Conservation (phyloP, 2,329 filamentous ascomycete species). For the Chaetomiaceae sp. region DNA sequence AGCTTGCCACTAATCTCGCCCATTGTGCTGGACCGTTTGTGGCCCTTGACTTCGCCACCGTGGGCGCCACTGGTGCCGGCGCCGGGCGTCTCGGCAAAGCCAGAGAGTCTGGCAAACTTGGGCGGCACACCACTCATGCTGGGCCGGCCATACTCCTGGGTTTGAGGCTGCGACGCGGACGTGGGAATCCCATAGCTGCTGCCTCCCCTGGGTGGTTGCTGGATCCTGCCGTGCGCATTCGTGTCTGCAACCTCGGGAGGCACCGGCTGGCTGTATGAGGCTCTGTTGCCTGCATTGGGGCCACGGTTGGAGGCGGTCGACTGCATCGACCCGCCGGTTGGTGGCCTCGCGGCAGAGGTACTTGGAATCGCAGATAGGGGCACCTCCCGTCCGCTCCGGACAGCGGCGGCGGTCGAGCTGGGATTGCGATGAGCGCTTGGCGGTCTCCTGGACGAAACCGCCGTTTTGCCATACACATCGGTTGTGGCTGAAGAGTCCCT, state of each 20-base stretch:
- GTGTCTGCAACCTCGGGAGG: constrained; percentile 83
- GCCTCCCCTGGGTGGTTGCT: constrained; percentile 62
- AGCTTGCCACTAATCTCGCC: constrained; percentile 79
- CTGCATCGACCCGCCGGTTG: constrained; percentile 76
- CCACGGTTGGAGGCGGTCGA: constrained; percentile 62
- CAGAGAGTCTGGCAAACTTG: constrained; percentile 56
- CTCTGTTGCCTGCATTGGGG: constrained; percentile 44
- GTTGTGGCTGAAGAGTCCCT: constrained; percentile 49
- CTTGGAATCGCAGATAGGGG: constrained; percentile 47
- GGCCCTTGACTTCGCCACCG: constrained; percentile 44
- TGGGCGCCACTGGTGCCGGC: constrained; percentile 26
- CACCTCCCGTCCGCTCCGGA: constrained; percentile 47
- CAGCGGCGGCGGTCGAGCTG: constrained; percentile 36
- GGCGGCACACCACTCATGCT: constrained; percentile 54
- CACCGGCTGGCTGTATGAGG: constrained; percentile 82
- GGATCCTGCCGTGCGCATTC: constrained; percentile 83
- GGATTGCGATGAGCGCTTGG: constrained; percentile 46
- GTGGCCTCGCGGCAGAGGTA: constrained; percentile 55
- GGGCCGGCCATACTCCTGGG: constrained; percentile 52
- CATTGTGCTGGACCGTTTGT: constrained; percentile 71
- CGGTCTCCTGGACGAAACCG: constrained; percentile 39
- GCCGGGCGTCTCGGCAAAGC: constrained; percentile 45
- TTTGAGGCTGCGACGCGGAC: constrained; percentile 56
- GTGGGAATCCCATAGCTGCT: constrained; percentile 65
- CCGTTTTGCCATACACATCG: constrained; percentile 39